Percentiles rank a stretch among this genome's conserved stretches.
phyloP scores from a whole-genome alignment of 129 eudicot species.

The Helianthus tuberosus region DNA sequence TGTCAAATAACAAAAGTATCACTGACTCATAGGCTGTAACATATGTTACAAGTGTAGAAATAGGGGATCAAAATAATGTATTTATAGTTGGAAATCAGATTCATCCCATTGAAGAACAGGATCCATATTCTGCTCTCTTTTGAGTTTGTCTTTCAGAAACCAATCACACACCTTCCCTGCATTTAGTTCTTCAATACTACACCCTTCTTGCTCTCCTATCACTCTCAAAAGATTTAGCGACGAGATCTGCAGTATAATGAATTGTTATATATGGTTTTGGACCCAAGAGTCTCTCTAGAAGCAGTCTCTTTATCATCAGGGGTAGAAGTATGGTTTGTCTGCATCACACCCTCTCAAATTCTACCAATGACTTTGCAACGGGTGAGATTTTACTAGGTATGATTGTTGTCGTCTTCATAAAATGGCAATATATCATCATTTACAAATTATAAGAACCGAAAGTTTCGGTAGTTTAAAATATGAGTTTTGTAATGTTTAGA shows the following conservation, averaged over 20 bases:
- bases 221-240: conserved; percentile 78
- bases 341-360: too few relatives aligned
- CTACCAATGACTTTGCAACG: too few relatives aligned
- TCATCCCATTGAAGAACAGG: conserved; percentile 89
- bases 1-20: neutral
- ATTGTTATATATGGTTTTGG: too few relatives aligned
- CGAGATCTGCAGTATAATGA: conserved; percentile 53
- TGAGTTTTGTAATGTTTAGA: too few relatives aligned
- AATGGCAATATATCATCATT: too few relatives aligned
- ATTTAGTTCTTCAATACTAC: conserved; percentile 82
- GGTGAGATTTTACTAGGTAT: too few relatives aligned
- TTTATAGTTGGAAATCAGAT: conserved; percentile 45
- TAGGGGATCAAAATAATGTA: neutral
- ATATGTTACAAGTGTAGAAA: neutral
- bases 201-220: conserved; percentile 83
- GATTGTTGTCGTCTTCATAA: too few relatives aligned
- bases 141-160: conserved; percentile 88
- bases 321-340: too few relatives aligned
- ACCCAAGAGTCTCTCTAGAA: too few relatives aligned
- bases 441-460: too few relatives aligned
- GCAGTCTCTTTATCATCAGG: too few relatives aligned
- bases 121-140: conserved; percentile 78
- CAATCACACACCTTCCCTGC: conserved; percentile 92
- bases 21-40: neutral
- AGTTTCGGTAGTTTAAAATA: too few relatives aligned